phyloP scores from a whole-genome alignment of 176 grass and related monocot genomes.

The Paspalum vaginatum region DNA sequence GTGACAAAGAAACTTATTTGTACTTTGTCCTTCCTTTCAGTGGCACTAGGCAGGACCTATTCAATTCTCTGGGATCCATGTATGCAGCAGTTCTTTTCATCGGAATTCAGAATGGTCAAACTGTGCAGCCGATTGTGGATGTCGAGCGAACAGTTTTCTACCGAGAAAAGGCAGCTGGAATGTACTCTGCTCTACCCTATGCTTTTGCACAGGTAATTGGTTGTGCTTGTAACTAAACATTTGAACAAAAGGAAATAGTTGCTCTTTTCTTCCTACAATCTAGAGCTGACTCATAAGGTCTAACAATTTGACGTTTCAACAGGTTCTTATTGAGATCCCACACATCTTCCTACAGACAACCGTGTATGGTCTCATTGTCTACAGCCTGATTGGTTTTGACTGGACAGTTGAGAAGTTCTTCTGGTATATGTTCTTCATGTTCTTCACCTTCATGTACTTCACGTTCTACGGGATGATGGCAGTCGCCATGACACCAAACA shows the following conservation, averaged over 20 bases:
- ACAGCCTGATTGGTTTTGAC: conserved; percentile 77
- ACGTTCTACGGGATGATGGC: conserved; percentile 99
- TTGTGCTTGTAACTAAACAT: neutral
- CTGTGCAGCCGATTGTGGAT: conserved; percentile 87
- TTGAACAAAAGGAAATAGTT: neutral
- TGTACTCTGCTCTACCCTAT: conserved; percentile 95
- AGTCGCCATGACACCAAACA: conserved; percentile 92
- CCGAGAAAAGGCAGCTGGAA: conserved; percentile 91
- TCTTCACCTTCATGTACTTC: conserved; percentile 99
- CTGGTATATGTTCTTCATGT: conserved; percentile 99
- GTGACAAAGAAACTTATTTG: conserved; percentile 37
- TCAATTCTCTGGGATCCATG: conserved; percentile 89
- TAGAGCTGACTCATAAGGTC: neutral
- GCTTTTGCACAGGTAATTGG: conserved; percentile 85
- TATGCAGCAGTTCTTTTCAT: conserved; percentile 91
- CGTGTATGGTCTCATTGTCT: conserved; percentile 84
- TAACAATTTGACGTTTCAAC: conserved; percentile 30
- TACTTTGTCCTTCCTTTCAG: conserved; percentile 47
- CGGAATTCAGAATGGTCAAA: conserved; percentile 92
- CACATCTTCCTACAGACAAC: conserved; percentile 88
- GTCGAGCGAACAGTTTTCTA: conserved; percentile 93
- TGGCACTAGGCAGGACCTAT: conserved; percentile 56
- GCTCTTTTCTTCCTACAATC: conserved; percentile 9
- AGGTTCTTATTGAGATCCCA: conserved; percentile 93
- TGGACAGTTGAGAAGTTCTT: conserved; percentile 83